These are phyloP conservation scores for Naganishia vaughanmartiniae DNA, from an alignment of 768 basidiomycete genomes.

Conservation along the genomic window DNA sequence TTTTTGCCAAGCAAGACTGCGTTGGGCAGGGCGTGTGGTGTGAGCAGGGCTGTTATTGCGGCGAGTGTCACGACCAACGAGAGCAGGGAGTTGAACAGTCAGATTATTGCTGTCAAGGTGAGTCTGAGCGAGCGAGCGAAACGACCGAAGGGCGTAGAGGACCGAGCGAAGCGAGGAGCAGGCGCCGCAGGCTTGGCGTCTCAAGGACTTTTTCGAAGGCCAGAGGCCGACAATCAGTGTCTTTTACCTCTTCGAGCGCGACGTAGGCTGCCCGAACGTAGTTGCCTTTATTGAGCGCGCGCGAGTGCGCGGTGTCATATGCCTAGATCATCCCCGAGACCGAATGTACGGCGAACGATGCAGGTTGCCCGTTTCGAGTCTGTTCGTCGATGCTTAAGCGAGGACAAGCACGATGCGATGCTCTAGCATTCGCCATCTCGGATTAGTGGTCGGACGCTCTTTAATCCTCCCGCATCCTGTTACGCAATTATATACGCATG, in stretches of 20 bases:
- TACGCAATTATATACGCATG: background rate
- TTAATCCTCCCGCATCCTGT: background rate
- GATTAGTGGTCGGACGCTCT: no score
- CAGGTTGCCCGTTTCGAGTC: no score
- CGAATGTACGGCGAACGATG: no score
- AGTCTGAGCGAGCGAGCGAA: conserved; percentile 25
- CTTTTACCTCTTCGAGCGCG: background rate
- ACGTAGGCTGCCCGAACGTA: background rate
- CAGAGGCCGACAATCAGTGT: background rate
- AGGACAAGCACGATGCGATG: no score
- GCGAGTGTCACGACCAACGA: conserved; percentile 96
- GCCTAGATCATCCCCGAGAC: no score
- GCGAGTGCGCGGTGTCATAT: no score
- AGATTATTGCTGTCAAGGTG: conserved; percentile 80
- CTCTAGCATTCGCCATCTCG: no score
- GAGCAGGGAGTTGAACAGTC: conserved; percentile 80
- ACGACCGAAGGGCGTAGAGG: background rate
- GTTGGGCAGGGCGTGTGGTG: conserved; percentile 91
- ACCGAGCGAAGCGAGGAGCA: conserved; percentile 49
- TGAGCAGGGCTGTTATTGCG: conserved; percentile 89
- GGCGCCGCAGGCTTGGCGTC: background rate
- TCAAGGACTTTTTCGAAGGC: background rate
- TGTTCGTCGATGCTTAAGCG: no score
- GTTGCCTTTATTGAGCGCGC: no score
- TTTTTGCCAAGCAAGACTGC: conserved; percentile 95